A percentile compares a stretch with the other conserved stretches of the same genome.
Conservation (phyloP, 805 yeast species). For the Saturnispora dispora region DNA sequence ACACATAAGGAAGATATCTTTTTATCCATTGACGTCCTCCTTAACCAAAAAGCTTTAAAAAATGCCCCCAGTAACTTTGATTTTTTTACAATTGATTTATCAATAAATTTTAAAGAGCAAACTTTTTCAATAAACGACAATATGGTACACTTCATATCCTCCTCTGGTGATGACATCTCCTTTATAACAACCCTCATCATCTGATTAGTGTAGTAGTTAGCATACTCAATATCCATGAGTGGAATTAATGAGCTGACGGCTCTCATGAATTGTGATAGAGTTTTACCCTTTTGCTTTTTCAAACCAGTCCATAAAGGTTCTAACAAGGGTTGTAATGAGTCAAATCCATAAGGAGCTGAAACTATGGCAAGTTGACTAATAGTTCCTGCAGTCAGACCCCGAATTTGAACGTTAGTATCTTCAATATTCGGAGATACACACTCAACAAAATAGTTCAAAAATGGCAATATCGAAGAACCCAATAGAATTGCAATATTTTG, state of each 20-base stretch:
- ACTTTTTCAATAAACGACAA: constrained; percentile 60
- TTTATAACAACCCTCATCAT: constrained; percentile 56
- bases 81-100: constrained; percentile 38
- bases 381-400: constrained; percentile 64
- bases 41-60: constrained; percentile 68
- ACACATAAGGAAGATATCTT: constrained; percentile 52
- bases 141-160: constrained; percentile 74
- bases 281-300: constrained; percentile 65
- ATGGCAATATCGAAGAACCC: constrained; percentile 72
- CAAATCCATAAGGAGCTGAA: constrained; percentile 82
- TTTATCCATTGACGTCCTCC: constrained; percentile 66
- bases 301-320: constrained; percentile 80
- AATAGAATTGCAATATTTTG: constrained; percentile 63
- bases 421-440: constrained; percentile 49
- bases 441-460: constrained; percentile 52
- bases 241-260: constrained; percentile 78
- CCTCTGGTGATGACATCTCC: constrained; percentile 77
- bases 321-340: constrained; percentile 64
- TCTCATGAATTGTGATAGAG: constrained; percentile 64
- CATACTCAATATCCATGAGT: constrained; percentile 76
- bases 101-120: constrained; percentile 50
- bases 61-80: constrained; percentile 49
- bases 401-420: constrained; percentile 61
- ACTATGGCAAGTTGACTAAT: constrained; percentile 71
- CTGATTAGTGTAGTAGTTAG: constrained; percentile 68